Base-by-base conservation (phyloP, 1,284 basidiomycete genomes). In the Coriolopsis trogii region DNA sequence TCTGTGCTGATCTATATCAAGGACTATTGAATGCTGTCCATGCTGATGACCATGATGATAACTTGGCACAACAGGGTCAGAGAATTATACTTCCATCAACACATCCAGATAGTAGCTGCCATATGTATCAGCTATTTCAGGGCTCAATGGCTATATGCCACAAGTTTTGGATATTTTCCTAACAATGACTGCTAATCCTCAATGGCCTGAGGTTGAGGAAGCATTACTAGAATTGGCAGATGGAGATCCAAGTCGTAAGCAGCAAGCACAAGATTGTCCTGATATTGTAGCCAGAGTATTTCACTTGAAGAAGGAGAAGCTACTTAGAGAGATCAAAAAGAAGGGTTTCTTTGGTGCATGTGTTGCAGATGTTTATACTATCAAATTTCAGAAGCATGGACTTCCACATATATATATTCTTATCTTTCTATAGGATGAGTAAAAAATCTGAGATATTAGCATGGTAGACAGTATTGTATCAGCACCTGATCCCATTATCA, bases 381-480 rank as follows among this genome's bases (percentile, higher is more conserved):
- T 80, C 49, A 76, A 81, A 53, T 81, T 77, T 47, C 80, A 82
- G 53, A 82, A 79, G 51, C 62, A 72, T 1, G 75, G 77, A 0
- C 67, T 80, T 0, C 77, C 77, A 3, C 78, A 80, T 45, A 70
- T 75, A 53, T 79, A 82, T 50, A 50, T 73, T 0, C 59, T 80
- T 4, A 40, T 81, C 3, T 76, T 75, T 49, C 56, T 80, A 3
- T 67, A 26, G 9, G 39, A 48, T 3, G 23, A 21, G 36, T 25
- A 48, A 20, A 73, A 72, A 38, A 52, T 78, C 2, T 47, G 49
- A 0, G 67, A 61, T 13, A 62, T 72, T 0, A 61, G 60, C 2
- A 67, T 70, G 12, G 63, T 82, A 30, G 75, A 82, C 53, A 38
- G 53, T 0, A 44, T 65, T 15, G 70, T 80, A 12, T 73, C 49